A percentile compares a stretch with the other conserved stretches of the same genome.
Evolutionary conservation across 257 asterid species (phyloP).

Genomic region (Scutellaria galericulata): DNA sequence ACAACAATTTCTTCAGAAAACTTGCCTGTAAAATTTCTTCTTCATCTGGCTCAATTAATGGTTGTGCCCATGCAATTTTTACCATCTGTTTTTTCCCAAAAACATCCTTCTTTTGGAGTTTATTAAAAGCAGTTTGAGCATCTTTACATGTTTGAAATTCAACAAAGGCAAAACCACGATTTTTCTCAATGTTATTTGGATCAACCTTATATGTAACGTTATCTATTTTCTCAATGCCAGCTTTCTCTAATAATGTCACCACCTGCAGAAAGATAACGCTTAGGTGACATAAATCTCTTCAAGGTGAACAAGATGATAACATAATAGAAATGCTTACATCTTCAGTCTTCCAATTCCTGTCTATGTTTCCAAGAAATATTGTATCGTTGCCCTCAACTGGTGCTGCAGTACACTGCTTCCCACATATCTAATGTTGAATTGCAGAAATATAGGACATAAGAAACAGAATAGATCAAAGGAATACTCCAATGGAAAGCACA

Average conservation of each 20-base stretch:
- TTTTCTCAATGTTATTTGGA: conserved; percentile 55
- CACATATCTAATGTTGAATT: conserved; percentile 58
- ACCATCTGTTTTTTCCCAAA: conserved; percentile 50
- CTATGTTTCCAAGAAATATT: conserved; percentile 70
- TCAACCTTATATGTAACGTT: conserved; percentile 57
- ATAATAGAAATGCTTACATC: conserved; percentile 59
- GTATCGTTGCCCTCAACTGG: conserved; percentile 70
- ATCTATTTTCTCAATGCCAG: conserved; percentile 68
- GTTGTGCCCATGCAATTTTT: conserved; percentile 80
- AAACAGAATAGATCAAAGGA: conserved; percentile 27
- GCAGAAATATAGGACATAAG: conserved; percentile 32
- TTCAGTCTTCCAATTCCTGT: conserved; percentile 67
- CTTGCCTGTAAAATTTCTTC: conserved; percentile 70
- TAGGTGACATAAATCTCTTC: conserved; percentile 31
- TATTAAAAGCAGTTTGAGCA: conserved; percentile 70
- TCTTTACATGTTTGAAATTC: conserved; percentile 67
- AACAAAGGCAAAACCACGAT: conserved; percentile 79
- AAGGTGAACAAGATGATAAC: conserved; percentile 26
- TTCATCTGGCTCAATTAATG: conserved; percentile 61
- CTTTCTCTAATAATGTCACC: conserved; percentile 49
- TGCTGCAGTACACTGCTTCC: conserved; percentile 57
- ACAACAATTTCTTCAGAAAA: conserved; percentile 32
- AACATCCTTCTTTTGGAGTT: conserved; percentile 59
- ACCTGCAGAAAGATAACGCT: conserved; percentile 52
- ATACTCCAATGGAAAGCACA: conserved; percentile 1